Evolutionary conservation across 2,329 filamentous ascomycete genomes (phyloP), one percentile per base, ranked within the genome.

Genomic region (Pseudonectria buxi): DNA sequence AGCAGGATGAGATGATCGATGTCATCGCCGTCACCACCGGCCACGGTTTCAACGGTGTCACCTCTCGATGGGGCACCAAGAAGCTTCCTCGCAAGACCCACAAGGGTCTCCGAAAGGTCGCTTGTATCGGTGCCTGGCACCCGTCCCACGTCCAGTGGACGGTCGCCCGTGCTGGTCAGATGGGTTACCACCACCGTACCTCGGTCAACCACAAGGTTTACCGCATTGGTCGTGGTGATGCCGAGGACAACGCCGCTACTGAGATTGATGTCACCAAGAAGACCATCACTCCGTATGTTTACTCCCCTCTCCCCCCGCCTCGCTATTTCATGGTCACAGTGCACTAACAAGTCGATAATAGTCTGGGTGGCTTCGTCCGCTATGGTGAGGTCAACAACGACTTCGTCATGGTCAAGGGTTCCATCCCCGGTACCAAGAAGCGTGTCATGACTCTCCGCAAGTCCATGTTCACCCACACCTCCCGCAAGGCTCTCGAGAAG

Each of bases 151-250:
- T 98, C 72, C 92, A 98, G 78, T 98, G 92, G 92, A 98, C 92
- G 68, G 92, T 98, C 76, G 92, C 90, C 67, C 92, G 92, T 85
- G 92, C 92, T 53, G 92, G 92, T 95, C 92, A 98, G 77, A 81
- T 82, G 72, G 92, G 92, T 79, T 98, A 98, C 83, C 92, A 98
- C 71, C 92, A 98, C 78, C 89, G 92, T 84, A 98, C 92, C 64
- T 96, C 92, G 50, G 86, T 92, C 77, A 98, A 98, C 86, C 92
- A 98, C 87, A 98, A 98, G 86, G 72, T 98, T 66, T 98, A 96
- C 86, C 87, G 92, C 56, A 86, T 98, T 57, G 92, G 90, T 65
- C 94, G 92, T 82, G 90, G 78, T 59, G 76, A 77, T 53, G 86
- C 92, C 60, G 87, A 92, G 65, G 82, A 82, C 68, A 95, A 88